Conservation (phyloP, 257 asterid genomes). For the Plectranthus barbatus region DNA sequence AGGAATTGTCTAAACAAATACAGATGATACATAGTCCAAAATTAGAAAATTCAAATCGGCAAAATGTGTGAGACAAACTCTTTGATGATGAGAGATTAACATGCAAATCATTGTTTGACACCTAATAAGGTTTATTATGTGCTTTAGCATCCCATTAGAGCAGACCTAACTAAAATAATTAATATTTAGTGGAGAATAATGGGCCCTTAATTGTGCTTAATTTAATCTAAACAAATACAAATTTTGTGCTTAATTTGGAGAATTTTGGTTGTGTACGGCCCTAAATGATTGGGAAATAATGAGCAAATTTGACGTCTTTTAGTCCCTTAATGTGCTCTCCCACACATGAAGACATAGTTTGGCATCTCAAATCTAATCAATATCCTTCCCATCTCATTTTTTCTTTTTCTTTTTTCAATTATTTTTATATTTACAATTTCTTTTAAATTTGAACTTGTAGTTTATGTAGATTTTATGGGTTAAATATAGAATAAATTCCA, state of each 20-base stretch:
- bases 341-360: constrained; percentile 8
- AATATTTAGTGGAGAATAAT: not conserved
- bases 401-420: too few species aligned
- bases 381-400: too few species aligned
- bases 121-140: constrained; percentile 18
- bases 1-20: constrained; percentile 26
- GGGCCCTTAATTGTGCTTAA: not conserved
- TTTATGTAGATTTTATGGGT: too few species aligned
- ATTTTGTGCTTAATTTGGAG: not conserved
- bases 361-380: constrained; percentile 11
- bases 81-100: constrained; percentile 19
- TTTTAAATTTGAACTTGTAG: too few species aligned
- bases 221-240: not conserved
- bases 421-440: too few species aligned
- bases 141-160: constrained; percentile 14
- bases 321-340: not conserved
- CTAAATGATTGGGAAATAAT: constrained; percentile 10
- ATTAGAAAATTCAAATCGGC: constrained; percentile 43
- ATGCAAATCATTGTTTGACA: constrained; percentile 31
- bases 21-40: constrained; percentile 30
- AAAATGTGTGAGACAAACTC: constrained; percentile 10
- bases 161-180: constrained; percentile 22
- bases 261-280: constrained; percentile 9
- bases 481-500: too few species aligned
- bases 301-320: not conserved